These are phyloP conservation scores for Boletus subcaerulescens DNA, from an alignment of 768 basidiomycete genomes.

Conservation along the genomic window DNA sequence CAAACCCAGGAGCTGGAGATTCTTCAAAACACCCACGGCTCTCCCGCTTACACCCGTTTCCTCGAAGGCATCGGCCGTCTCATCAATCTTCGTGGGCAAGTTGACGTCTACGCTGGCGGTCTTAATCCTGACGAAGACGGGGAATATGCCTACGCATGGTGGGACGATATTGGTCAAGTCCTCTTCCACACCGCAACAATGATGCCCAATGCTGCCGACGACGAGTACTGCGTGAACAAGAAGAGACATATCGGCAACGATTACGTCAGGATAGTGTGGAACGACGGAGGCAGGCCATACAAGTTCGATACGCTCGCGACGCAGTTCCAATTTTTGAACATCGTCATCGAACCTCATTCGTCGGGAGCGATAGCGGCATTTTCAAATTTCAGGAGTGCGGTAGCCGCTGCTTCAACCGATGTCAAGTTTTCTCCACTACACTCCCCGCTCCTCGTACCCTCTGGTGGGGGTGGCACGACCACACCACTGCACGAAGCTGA, in stretches of 20 bases:
- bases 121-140: slow-evolving; percentile 91
- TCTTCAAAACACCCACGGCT: slow-evolving; percentile 86
- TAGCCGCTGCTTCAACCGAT: slow-evolving; percentile 4
- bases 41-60: slow-evolving; percentile 92
- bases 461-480: slow-evolving; percentile 10
- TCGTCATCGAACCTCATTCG: slow-evolving; percentile 93
- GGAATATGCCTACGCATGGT: slow-evolving; percentile 98
- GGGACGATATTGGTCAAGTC: slow-evolving; percentile 96
- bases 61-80: slow-evolving; percentile 85
- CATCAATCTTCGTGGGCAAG: slow-evolving; percentile 84
- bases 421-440: slow-evolving; percentile 17
- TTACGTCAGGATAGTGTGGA: slow-evolving; percentile 94
- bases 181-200: slow-evolving; percentile 95
- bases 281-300: slow-evolving; percentile 90
- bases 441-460: slow-evolving; percentile 17
- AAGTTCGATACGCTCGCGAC: slow-evolving; percentile 89
- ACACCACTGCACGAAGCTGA: slow-evolving; percentile 54
- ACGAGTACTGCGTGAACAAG: slow-evolving; percentile 76
- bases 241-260: slow-evolving; percentile 98
- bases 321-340: slow-evolving; percentile 96
- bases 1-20: slow-evolving; percentile 85
- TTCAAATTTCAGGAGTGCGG: slow-evolving; percentile 50
- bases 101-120: slow-evolving; percentile 91
- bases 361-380: slow-evolving; percentile 80
- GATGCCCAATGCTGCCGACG: slow-evolving; percentile 79